Evolutionary conservation across 768 basidiomycete species (phyloP), one percentile per base, ranked within the genome.

Genomic region (Phaeotremella fagi): DNA sequence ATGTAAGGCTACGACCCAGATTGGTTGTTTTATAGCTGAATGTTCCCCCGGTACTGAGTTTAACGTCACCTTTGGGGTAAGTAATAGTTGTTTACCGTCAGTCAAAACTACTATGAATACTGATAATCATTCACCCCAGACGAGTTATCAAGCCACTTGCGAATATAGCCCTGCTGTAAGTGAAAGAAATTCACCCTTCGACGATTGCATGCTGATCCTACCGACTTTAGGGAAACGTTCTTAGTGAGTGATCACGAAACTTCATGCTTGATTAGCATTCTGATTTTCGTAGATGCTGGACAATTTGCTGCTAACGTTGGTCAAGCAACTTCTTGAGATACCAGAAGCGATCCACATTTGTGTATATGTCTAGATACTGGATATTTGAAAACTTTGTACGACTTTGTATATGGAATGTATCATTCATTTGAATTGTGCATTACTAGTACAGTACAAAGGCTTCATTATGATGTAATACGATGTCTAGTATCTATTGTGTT

Each of bases 21-120:
- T 59, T 15, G 57, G 52, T 4, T 59, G 57, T 43, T 59, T 28
- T 14, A 59, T 59, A 18, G 43, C 42, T 3, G 20, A 37, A 11
- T 59, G 57, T 18, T 20, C 38, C 11, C 12, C 12, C 18, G 38
- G 38, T 7, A 41, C 38, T 6, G 11, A 12, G 20, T 41, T 41
- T 22, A 6, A 11, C 7, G 38, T 20, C 7, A 41, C 7, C 6
- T 41, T 12, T 23, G 45, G 44, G 12, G 55, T 57, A 24, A 52
- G 55, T 50, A 38, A n/a, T 29, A 35, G 26, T 15, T 24, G 47
- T 23, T 3, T 29, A 20, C 5, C 1, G 4, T 31, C 15, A 9
- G 27, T 15, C 15, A 16, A n/a, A n/a, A n/a, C n/a, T n/a, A 12
- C 12, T 25, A 14, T 20, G 25, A 18, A 27, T 18, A 7, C 4